These are phyloP conservation scores for Penicillium bovifimosum DNA, from an alignment of 495 filamentous ascomycete genomes.

Conservation along the genomic window DNA sequence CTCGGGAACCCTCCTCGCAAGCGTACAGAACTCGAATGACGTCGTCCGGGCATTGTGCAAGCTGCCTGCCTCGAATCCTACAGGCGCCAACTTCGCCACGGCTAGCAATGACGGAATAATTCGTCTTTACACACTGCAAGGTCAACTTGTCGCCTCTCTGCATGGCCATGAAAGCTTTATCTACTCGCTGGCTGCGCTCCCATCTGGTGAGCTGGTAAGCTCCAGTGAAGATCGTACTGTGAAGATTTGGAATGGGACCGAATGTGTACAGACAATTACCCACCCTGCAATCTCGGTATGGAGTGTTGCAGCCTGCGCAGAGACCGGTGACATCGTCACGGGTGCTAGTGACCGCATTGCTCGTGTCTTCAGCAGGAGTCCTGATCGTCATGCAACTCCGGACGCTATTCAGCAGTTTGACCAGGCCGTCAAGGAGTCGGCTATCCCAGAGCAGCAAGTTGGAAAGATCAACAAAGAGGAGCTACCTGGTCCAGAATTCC, in stretches of 20 bases:
- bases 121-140: slow-evolving; percentile 74
- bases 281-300: slow-evolving; percentile 97
- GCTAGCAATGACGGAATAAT: slow-evolving; percentile 86
- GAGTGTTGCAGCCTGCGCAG: slow-evolving; percentile 73
- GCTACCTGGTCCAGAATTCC: slow-evolving; percentile 78
- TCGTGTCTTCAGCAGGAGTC: slow-evolving; percentile 73
- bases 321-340: slow-evolving; percentile 85
- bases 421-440: slow-evolving; percentile 69
- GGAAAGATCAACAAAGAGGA: slow-evolving; percentile 83
- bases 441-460: slow-evolving; percentile 79
- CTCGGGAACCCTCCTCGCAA: slow-evolving; percentile 57
- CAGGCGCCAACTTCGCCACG: slow-evolving; percentile 80
- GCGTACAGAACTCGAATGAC: slow-evolving; percentile 65
- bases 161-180: slow-evolving; percentile 93
- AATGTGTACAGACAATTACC: slow-evolving; percentile 93
- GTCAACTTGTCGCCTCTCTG: slow-evolving; percentile 64
- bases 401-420: slow-evolving; percentile 64
- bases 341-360: slow-evolving; percentile 87
- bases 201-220: slow-evolving; percentile 84
- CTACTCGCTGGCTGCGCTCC: slow-evolving; percentile 73
- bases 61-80: slow-evolving; percentile 68
- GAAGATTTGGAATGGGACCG: slow-evolving; percentile 72
- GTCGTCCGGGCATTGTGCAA: slow-evolving; percentile 84
- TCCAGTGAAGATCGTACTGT: slow-evolving; percentile 90
- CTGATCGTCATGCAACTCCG: slow-evolving; percentile 62